Percentiles rank a stretch among this genome's conserved stretches.
Evolutionary conservation across 805 yeast genomes (phyloP).

Genomic region (Candida vartiovaarae): DNA sequence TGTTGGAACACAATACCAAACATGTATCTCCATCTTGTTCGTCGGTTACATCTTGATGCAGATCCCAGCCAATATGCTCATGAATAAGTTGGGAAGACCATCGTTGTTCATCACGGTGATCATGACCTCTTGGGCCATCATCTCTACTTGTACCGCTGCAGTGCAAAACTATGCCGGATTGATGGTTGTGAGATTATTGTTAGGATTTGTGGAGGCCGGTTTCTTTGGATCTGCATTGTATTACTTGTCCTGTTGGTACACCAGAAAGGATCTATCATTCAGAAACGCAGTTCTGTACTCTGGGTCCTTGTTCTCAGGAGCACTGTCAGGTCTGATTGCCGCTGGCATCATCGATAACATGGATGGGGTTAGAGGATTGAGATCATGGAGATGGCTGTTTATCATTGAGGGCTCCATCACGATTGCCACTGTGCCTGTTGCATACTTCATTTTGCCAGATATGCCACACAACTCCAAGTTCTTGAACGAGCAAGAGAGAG

Average conservation of each 20-base stretch:
- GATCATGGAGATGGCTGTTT: constrained; percentile 64
- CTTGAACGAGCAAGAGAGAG: constrained; percentile 38
- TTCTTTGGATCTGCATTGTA: constrained; percentile 44
- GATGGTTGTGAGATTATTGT: constrained; percentile 28
- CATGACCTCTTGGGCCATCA: constrained; percentile 41
- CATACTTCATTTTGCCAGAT: constrained; percentile 43
- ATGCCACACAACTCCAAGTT: constrained; percentile 45
- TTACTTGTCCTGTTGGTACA: constrained; percentile 48
- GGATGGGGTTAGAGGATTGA: constrained; percentile 32
- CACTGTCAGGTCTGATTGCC: constrained; percentile 49
- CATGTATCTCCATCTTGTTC: constrained; percentile 43
- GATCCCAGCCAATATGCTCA: constrained; percentile 39
- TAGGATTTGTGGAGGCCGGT: constrained; percentile 42
- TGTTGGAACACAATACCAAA: constrained; percentile 38
- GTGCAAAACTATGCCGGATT: constrained; percentile 24
- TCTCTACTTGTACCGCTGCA: constrained; percentile 32
- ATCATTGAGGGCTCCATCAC: constrained; percentile 55
- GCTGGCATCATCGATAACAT: constrained; percentile 41
- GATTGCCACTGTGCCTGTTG: constrained; percentile 39
- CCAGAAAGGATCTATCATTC: constrained; percentile 37
- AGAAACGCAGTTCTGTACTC: constrained; percentile 48
- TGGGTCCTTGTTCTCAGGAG: constrained; percentile 47
- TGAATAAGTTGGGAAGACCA: constrained; percentile 41
- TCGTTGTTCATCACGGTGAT: constrained; percentile 40
- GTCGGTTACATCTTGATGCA: constrained; percentile 47